Conservation (phyloP, 441 rosid species). For the Capsella rubella region DNA sequence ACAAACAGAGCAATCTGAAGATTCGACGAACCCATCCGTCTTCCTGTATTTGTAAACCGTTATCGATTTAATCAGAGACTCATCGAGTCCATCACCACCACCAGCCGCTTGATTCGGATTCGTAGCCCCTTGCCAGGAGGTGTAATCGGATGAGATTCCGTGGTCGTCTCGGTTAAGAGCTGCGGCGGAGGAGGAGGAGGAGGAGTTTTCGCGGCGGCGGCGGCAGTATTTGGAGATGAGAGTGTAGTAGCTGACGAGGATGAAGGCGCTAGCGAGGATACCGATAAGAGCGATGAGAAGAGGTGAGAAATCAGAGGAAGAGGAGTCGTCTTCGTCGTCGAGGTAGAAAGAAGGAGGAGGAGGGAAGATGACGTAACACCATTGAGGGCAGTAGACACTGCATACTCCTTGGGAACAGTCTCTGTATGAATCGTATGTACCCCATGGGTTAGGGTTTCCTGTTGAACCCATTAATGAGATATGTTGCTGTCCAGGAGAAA, state of each 20-base stretch:
- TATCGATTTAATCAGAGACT: slow-evolving; percentile 61
- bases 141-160: slow-evolving; percentile 32
- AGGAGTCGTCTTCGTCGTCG: slow-evolving; percentile 48
- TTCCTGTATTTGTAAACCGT: slow-evolving; percentile 60
- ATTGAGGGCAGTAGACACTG: slow-evolving; percentile 80
- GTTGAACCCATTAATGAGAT: slow-evolving; percentile 59
- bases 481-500: neutral
- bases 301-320: slow-evolving; percentile 64
- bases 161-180: slow-evolving; percentile 31
- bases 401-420: slow-evolving; percentile 88
- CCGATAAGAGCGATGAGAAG: slow-evolving; percentile 79
- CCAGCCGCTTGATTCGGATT: slow-evolving; percentile 3
- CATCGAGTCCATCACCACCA: slow-evolving; percentile 70
- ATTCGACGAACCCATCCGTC: slow-evolving; percentile 65
- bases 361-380: slow-evolving; percentile 83
- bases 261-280: slow-evolving; percentile 73
- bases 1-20: slow-evolving; percentile 78
- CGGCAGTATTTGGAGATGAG: slow-evolving; percentile 70
- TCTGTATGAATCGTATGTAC: slow-evolving; percentile 63
- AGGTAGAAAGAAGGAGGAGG: slow-evolving; percentile 71
- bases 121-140: neutral
- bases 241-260: slow-evolving; percentile 74
- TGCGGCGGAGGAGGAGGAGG: slow-evolving; percentile 7
- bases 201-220: slow-evolving; percentile 32
- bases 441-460: slow-evolving; percentile 66